Evolutionary conservation across 2,329 filamentous ascomycete genomes (phyloP).

Genomic region (Penicillium sp.): DNA sequence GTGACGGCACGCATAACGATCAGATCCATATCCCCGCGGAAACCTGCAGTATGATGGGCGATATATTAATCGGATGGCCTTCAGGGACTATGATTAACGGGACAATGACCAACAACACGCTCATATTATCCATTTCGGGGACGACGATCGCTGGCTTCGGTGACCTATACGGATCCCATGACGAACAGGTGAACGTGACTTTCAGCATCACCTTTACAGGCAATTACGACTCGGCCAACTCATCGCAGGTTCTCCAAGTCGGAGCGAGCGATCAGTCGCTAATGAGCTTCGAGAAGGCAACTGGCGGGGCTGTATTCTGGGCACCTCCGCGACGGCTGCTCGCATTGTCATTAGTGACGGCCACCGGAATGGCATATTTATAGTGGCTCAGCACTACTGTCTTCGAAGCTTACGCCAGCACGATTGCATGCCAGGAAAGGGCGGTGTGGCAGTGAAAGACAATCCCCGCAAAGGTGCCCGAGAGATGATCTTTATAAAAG

Average conservation of each 20-base stretch:
- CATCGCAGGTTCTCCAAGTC: slow-evolving; percentile 9
- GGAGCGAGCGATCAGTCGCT: slow-evolving; percentile 7
- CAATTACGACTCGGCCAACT: slow-evolving; percentile 6
- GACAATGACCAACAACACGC: slow-evolving; percentile 13
- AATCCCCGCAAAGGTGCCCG: neutral
- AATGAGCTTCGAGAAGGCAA: slow-evolving; percentile 6
- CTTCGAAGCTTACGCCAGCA: neutral
- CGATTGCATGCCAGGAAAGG: neutral
- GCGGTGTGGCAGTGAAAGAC: neutral
- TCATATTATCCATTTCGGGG: slow-evolving; percentile 7
- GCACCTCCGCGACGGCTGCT: neutral
- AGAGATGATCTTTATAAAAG: neutral
- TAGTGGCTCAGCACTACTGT: neutral
- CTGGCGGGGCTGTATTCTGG: neutral
- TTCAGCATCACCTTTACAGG: slow-evolving; percentile 8
- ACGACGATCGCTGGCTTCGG: slow-evolving; percentile 2
- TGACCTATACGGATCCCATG: neutral
- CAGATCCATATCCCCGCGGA: slow-evolving; percentile 4
- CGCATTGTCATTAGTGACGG: neutral
- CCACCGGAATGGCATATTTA: neutral
- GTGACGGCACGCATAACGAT: slow-evolving; percentile 2
- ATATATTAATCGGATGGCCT: slow-evolving; percentile 5
- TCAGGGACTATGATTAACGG: slow-evolving; percentile 8
- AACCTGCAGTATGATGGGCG: neutral
- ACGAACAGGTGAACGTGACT: slow-evolving; percentile 9